Percentiles rank a stretch among this genome's conserved stretches.
These are phyloP conservation scores for Phytophthora lateralis DNA, from an alignment of 352 stramenopile genomes.

Conservation along the genomic window DNA sequence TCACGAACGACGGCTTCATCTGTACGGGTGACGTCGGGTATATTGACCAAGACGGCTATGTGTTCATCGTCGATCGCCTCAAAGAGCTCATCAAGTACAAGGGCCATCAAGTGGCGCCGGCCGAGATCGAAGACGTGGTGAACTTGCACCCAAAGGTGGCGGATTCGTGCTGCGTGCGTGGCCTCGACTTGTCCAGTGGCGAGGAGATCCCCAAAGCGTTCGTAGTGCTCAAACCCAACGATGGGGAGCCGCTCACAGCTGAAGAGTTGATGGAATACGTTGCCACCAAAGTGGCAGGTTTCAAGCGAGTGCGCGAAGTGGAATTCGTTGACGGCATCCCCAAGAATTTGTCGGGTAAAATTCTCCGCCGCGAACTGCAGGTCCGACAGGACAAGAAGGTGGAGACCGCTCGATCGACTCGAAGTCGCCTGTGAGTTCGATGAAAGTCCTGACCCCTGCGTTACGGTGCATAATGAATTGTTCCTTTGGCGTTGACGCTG, in stretches of 20 bases:
- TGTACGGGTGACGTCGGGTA: constrained; percentile 89
- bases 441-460: neutral
- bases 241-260: constrained; percentile 12
- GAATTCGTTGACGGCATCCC: constrained; percentile 88
- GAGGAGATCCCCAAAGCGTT: constrained; percentile 91
- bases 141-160: constrained; percentile 74
- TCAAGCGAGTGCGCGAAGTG: constrained; percentile 89
- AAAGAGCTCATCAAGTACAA: constrained; percentile 97
- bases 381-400: constrained; percentile 43
- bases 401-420: constrained; percentile 17
- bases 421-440: constrained; percentile 15
- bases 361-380: constrained; percentile 84
- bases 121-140: constrained; percentile 91
- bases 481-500: neutral
- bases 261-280: constrained; percentile 67
- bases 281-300: constrained; percentile 73
- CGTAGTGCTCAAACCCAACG: constrained; percentile 71
- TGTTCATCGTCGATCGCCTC: constrained; percentile 92
- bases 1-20: constrained; percentile 82
- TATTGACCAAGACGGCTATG: constrained; percentile 91
- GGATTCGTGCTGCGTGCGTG: constrained; percentile 77
- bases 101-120: constrained; percentile 90
- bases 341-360: constrained; percentile 90
- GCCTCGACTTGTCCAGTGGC: constrained; percentile 63
- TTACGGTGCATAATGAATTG: neutral